Evolutionary conservation across 225 moss, liverwort and hornwort genomes (phyloP).

Genomic region (Lunularia cruciata): DNA sequence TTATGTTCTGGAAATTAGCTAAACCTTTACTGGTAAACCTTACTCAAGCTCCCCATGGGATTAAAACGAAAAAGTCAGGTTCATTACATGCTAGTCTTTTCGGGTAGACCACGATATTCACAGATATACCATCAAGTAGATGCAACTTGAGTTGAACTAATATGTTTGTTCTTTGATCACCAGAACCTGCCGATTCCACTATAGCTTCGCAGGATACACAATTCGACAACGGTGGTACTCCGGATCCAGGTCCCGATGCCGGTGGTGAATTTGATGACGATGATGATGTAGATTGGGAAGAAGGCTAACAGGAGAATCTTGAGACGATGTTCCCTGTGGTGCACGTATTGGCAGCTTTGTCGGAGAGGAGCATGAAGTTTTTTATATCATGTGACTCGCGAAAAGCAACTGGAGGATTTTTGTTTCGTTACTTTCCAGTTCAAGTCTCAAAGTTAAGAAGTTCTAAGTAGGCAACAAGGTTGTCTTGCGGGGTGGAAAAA

Average conservation of each 20-base stretch:
- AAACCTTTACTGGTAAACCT: no score
- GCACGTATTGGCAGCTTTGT: neutral
- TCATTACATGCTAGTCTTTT: no score
- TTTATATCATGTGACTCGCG: constrained; percentile 1
- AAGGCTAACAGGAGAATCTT: constrained; percentile 40
- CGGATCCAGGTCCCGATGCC: constrained; percentile 22
- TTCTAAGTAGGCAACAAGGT: constrained; percentile 1
- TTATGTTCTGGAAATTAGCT: no score
- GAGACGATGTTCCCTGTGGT: neutral
- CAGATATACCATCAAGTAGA: neutral
- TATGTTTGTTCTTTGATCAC: neutral
- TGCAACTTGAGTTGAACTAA: neutral
- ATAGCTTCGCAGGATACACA: constrained; percentile 17
- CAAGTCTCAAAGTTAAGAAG: neutral
- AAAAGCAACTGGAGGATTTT: neutral
- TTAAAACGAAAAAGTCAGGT: no score
- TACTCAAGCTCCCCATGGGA: no score
- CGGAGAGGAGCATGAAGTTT: neutral
- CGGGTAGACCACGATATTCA: neutral
- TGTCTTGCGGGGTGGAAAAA: constrained; percentile 8
- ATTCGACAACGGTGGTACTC: constrained; percentile 38
- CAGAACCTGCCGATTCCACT: constrained; percentile 23
- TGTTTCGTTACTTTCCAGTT: neutral
- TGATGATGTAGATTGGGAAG: constrained; percentile 86
- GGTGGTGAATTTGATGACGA: constrained; percentile 59